Percentiles rank a stretch among this genome's conserved stretches.
phyloP scores from a whole-genome alignment of 106 monocot genomes.

The Allium cepa region DNA sequence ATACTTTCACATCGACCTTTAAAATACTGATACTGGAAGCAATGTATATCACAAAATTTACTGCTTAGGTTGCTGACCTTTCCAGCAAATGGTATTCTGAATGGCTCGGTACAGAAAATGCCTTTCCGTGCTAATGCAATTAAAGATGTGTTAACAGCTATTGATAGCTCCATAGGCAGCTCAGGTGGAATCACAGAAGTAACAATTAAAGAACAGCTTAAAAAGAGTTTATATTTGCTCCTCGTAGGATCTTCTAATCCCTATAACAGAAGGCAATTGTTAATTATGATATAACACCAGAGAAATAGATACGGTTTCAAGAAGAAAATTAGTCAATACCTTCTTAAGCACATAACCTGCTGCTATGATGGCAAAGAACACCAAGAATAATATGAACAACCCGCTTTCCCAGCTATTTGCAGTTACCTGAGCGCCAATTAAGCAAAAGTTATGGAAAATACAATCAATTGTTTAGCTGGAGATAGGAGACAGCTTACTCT shows the following conservation, averaged over 20 bases:
- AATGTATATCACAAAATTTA: too few species aligned
- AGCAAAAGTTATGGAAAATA: background rate
- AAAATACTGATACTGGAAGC: too few species aligned
- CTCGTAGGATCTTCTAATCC: conserved; percentile 98
- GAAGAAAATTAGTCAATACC: conserved; percentile 22
- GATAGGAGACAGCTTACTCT: conserved; percentile 37
- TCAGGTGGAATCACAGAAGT: conserved; percentile 99
- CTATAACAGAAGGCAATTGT: conserved; percentile 18
- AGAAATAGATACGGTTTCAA: too few species aligned
- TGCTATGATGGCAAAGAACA: conserved; percentile 97
- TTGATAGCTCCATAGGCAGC: conserved; percentile 97
- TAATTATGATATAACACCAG: background rate
- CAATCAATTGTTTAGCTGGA: too few species aligned
- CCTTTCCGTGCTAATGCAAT: conserved; percentile 96
- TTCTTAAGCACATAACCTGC: conserved; percentile 99
- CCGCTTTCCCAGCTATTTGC: conserved; percentile 99
- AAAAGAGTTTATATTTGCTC: conserved; percentile 95
- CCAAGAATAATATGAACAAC: conserved; percentile 89
- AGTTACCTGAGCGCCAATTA: conserved; percentile 62
- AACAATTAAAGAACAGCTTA: conserved; percentile 96
- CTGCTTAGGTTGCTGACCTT: conserved; percentile 17
- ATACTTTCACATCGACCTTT: background rate
- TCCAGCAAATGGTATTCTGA: conserved; percentile 99
- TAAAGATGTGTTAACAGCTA: conserved; percentile 99
- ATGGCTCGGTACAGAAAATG: conserved; percentile 99